These are phyloP conservation scores for Kodamaea nitidulidarum DNA, from an alignment of 805 yeast genomes.

Conservation along the genomic window DNA sequence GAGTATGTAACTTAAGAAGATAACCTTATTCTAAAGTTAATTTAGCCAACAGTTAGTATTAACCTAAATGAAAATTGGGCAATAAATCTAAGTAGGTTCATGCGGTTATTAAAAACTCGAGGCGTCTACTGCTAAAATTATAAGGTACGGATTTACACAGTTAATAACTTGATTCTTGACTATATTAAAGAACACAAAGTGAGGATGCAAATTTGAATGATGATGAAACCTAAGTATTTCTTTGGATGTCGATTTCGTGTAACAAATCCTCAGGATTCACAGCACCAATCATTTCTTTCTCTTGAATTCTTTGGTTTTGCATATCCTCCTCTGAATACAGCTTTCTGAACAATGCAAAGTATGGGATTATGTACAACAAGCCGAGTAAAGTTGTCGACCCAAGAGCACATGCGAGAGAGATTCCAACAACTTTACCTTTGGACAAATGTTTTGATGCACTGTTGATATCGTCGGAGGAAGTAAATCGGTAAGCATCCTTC, in stretches of 20 bases:
- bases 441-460: slow-evolving; percentile 21
- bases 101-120: too few species aligned
- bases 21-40: too few species aligned
- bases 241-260: slow-evolving; percentile 43
- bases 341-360: slow-evolving; percentile 31
- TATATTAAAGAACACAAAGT: too few species aligned
- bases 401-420: slow-evolving; percentile 43
- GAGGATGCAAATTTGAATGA: slow-evolving; percentile 3
- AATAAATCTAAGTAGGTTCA: too few species aligned
- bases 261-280: slow-evolving; percentile 42
- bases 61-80: too few species aligned
- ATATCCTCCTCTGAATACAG: slow-evolving; percentile 16
- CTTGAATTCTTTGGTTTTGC: slow-evolving; percentile 33
- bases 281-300: slow-evolving; percentile 42
- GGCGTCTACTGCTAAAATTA: too few species aligned
- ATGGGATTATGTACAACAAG: slow-evolving; percentile 39
- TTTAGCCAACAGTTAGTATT: too few species aligned
- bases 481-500: slow-evolving; percentile 31
- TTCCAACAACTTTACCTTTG: slow-evolving; percentile 41
- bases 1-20: too few species aligned
- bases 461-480: slow-evolving; percentile 32
- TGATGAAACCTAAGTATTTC: slow-evolving; percentile 11
- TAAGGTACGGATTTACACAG: too few species aligned
- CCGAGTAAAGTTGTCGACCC: slow-evolving; percentile 41
- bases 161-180: too few species aligned